phyloP scores from a whole-genome alignment of 139 green algal genomes.

The Coelastrella sp. region DNA sequence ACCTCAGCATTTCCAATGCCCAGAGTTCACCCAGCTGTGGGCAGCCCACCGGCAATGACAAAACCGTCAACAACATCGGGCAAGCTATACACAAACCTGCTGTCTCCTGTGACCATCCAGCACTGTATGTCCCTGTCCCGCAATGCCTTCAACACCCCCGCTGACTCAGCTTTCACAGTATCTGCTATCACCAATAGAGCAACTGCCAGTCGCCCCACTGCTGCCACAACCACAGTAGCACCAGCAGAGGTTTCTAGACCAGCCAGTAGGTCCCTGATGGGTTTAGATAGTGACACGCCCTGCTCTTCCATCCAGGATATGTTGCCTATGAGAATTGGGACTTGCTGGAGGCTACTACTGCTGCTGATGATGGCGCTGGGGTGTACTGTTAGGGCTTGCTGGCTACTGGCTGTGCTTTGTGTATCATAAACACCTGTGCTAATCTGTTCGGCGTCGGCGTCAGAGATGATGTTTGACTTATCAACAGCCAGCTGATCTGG shows the following conservation, averaged over 20 bases:
- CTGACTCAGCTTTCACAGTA: slow-evolving; percentile 88
- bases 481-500: no score
- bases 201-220: slow-evolving; percentile 57
- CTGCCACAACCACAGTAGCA: slow-evolving; percentile 75
- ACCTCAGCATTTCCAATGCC: no score
- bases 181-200: slow-evolving; percentile 84
- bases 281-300: slow-evolving; percentile 54
- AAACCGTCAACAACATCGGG: background rate
- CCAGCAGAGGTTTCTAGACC: slow-evolving; percentile 51
- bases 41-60: no score
- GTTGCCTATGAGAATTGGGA: slow-evolving; percentile 79
- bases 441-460: no score
- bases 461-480: no score
- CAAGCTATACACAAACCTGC: slow-evolving; percentile 53
- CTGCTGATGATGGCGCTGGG: no score
- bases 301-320: slow-evolving; percentile 71
- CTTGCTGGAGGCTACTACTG: background rate
- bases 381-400: no score
- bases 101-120: slow-evolving; percentile 92
- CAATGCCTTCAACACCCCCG: slow-evolving; percentile 46
- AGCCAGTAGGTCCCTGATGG: slow-evolving; percentile 53
- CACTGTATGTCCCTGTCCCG: slow-evolving; percentile 49
- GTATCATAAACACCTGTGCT: no score
- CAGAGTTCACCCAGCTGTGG: no score
- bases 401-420: no score